phyloP scores from a whole-genome alignment of 2,329 filamentous ascomycete species.

The Achaetomium macrosporum region DNA sequence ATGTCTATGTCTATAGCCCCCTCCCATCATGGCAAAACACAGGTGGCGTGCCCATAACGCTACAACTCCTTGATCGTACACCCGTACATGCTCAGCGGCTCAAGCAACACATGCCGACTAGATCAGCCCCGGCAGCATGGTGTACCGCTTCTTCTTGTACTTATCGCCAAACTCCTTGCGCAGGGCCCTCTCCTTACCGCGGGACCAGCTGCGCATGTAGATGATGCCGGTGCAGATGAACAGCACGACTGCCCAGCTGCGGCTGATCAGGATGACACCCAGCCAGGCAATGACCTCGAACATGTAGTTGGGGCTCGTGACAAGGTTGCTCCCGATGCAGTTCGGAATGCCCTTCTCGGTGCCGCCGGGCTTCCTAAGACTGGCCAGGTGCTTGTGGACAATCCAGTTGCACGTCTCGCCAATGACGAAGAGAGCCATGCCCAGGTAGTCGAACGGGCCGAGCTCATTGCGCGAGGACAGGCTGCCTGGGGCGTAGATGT shows the following conservation, averaged over 20 bases:
- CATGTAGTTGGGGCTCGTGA: conserved; percentile 97
- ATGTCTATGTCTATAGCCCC: no score
- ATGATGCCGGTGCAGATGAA: conserved; percentile 68
- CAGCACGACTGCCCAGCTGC: conserved; percentile 69
- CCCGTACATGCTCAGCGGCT: no score
- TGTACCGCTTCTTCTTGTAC: conserved; percentile 91
- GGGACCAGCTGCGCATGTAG: conserved; percentile 84
- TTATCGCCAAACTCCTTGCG: conserved; percentile 85
- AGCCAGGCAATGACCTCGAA: conserved; percentile 87
- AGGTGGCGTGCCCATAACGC: no score
- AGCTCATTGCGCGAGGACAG: conserved; percentile 52
- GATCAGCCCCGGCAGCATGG: conserved; percentile 72
- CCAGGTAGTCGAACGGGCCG: conserved; percentile 55
- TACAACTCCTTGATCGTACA: no score
- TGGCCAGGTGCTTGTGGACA: conserved; percentile 72
- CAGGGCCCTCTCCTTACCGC: conserved; percentile 87
- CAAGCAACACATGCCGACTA: conserved; percentile 32
- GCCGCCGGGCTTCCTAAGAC: conserved; percentile 70
- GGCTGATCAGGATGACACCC: conserved; percentile 72
- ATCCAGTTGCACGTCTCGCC: conserved; percentile 76
- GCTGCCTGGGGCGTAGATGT: conserved; percentile 73
- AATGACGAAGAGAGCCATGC: conserved; percentile 65
- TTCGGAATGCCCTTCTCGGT: conserved; percentile 83
- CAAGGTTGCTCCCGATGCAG: conserved; percentile 76
- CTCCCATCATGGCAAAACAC: no score